phyloP scores from a whole-genome alignment of 2,329 filamentous ascomycete species.

The Alternaria triticina region DNA sequence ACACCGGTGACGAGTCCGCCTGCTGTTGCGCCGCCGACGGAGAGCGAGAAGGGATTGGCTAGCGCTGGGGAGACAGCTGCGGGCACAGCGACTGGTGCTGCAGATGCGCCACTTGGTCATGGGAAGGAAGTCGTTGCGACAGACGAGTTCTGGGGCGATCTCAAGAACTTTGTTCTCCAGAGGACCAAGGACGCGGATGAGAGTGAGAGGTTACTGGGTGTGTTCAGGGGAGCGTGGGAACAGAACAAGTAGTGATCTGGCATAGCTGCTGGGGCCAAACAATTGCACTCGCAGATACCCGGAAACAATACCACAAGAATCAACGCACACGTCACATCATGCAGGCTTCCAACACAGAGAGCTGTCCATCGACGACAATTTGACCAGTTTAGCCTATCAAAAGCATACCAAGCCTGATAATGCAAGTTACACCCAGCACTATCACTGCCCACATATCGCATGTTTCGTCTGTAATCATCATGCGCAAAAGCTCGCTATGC shows the following conservation, averaged over 20 bases:
- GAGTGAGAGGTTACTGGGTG: conserved; percentile 67
- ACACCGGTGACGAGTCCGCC: conserved; percentile 56
- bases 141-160: conserved; percentile 83
- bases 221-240: conserved; percentile 78
- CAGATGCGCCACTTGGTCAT: conserved; percentile 59
- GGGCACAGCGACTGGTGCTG: conserved; percentile 38
- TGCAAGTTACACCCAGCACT: conserved; percentile 17
- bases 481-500: conserved; percentile 8
- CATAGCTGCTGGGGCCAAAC: not conserved
- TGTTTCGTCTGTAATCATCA: conserved; percentile 18
- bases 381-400: conserved; percentile 26
- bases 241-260: conserved; percentile 31
- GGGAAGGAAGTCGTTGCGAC: conserved; percentile 68
- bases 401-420: conserved; percentile 18
- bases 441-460: conserved; percentile 12
- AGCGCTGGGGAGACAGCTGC: conserved; percentile 10
- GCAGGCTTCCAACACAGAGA: conserved; percentile 13
- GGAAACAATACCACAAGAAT: not conserved
- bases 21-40: conserved; percentile 61
- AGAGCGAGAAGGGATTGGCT: conserved; percentile 53
- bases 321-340: conserved; percentile 7
- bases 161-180: conserved; percentile 80
- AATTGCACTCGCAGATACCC: not conserved
- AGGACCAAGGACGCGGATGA: conserved; percentile 73
- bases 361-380: conserved; percentile 30